A percentile compares a stretch with the other conserved stretches of the same genome.
These are phyloP conservation scores for Neophaeococcomyces mojaviensis DNA, from an alignment of 2,329 filamentous ascomycete species.

Conservation along the genomic window DNA sequence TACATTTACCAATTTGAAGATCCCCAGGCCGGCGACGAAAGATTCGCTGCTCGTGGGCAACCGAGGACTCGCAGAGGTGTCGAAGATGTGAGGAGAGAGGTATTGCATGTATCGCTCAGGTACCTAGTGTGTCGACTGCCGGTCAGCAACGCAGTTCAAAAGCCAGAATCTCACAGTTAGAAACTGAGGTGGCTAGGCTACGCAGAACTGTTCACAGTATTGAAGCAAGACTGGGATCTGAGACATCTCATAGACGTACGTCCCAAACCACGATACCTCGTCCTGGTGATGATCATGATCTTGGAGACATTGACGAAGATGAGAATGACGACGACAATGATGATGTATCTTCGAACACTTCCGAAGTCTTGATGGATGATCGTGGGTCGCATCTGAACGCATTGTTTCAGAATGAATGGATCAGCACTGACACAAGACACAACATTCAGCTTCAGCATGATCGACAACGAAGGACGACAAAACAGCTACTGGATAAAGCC, in stretches of 20 bases:
- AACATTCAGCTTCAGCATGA: neutral
- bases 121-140: constrained; percentile 5
- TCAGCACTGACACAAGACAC: constrained; percentile 7
- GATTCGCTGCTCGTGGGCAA: constrained; percentile 12
- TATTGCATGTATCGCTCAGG: constrained; percentile 11
- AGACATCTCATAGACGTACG: neutral
- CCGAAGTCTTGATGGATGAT: constrained; percentile 11
- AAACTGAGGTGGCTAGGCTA: constrained; percentile 10
- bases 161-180: constrained; percentile 11
- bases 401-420: constrained; percentile 14
- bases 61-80: constrained; percentile 11
- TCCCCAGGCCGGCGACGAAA: constrained; percentile 14
- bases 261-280: neutral
- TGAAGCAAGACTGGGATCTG: constrained; percentile 9
- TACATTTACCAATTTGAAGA: constrained; percentile 2
- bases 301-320: neutral
- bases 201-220: constrained; percentile 11
- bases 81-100: constrained; percentile 15
- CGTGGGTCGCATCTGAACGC: constrained; percentile 10
- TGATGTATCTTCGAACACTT: constrained; percentile 9
- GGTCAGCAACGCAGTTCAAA: constrained; percentile 8
- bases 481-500: constrained; percentile 9
- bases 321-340: constrained; percentile 9
- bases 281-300: neutral
- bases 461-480: constrained; percentile 3